phyloP scores from a whole-genome alignment of 2,329 filamentous ascomycete species.

The Hypocreales sp. region DNA sequence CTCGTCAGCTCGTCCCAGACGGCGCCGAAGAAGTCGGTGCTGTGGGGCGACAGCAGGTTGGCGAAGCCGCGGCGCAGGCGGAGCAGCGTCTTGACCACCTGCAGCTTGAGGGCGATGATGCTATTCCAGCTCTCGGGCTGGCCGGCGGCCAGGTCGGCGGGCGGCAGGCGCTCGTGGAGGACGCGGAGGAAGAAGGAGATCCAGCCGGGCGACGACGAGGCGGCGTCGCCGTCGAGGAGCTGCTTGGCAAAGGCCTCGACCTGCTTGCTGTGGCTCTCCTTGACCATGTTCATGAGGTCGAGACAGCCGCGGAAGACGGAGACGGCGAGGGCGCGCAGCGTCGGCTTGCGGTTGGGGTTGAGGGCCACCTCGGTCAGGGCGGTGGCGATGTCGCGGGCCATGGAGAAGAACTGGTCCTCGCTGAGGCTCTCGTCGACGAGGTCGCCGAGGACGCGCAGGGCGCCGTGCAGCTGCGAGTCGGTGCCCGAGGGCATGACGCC shows the following conservation, averaged over 20 bases:
- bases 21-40: conserved; percentile 65
- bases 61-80: conserved; percentile 78
- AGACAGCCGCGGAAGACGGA: conserved; percentile 86
- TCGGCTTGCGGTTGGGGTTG: conserved; percentile 57
- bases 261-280: conserved; percentile 77
- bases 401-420: conserved; percentile 87
- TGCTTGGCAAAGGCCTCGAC: conserved; percentile 86
- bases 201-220: conserved; percentile 40
- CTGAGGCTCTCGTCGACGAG: conserved; percentile 87
- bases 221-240: conserved; percentile 34
- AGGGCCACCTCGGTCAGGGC: conserved; percentile 71
- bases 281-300: conserved; percentile 90
- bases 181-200: conserved; percentile 75
- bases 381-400: conserved; percentile 73
- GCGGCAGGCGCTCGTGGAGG: conserved; percentile 61
- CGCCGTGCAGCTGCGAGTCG: conserved; percentile 74
- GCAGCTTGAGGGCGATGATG: conserved; percentile 72
- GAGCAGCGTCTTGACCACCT: conserved; percentile 87
- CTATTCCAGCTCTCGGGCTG: conserved; percentile 63
- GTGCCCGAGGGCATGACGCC: conserved; percentile 59
- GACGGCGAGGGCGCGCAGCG: conserved; percentile 70
- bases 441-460: conserved; percentile 74
- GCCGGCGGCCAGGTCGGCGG: conserved; percentile 30
- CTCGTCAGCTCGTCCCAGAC: conserved; percentile 78
- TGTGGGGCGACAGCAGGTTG: conserved; percentile 67